Evolutionary conservation across 2,329 filamentous ascomycete genomes (phyloP), one percentile per base, ranked within the genome.

Genomic region (Aureobasidium sp.): DNA sequence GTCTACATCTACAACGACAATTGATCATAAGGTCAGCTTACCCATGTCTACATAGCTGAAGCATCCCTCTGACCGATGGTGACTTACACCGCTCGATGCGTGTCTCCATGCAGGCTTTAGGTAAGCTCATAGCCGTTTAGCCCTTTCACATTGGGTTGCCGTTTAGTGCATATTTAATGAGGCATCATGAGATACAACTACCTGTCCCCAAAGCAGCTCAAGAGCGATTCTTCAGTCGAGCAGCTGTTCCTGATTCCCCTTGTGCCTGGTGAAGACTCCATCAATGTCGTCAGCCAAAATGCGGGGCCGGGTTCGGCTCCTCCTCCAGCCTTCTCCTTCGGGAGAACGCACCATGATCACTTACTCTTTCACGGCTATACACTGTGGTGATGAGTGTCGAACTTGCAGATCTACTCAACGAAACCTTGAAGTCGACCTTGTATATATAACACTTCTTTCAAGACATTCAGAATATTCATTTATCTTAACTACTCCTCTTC

Each of bases 291-390:
- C 53, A 57, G 41, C 37, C 39, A 57, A 6, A 46, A 44, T 57
- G 53, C 41, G 53, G 53, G 53, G 53, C 29, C 53, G 39, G 17
- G 24, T 46, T 37, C 53, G 53, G 53, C 53, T 44, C 39, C 53
- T 57, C 51, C 37, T 13, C 24, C 46, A 41, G 24, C 37, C 32
- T 37, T 37, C 34, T 57, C 29, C n/a, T 46, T 36, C 9, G 24
- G 53, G 39, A 44, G 2, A 55, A 43, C 15, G 51, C 51, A 55
- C 12, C 26, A 24, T 15, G 27, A 9, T 27, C 9, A 15, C 9
- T 29, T 41, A n/a, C 20, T 6, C 15, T 26, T 55, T 20, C 10
- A 17, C 20, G 12, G 4, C 20, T 12, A 2, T 34, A 32, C 20
- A 27, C 20, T 17, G 5, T 15, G 13, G 6, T 17, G 50, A 52